A percentile compares a stretch with the other conserved stretches of the same genome.
phyloP scores from a whole-genome alignment of 192 early-diverging fungal species.

The Rhizoclosmatium globosum region DNA sequence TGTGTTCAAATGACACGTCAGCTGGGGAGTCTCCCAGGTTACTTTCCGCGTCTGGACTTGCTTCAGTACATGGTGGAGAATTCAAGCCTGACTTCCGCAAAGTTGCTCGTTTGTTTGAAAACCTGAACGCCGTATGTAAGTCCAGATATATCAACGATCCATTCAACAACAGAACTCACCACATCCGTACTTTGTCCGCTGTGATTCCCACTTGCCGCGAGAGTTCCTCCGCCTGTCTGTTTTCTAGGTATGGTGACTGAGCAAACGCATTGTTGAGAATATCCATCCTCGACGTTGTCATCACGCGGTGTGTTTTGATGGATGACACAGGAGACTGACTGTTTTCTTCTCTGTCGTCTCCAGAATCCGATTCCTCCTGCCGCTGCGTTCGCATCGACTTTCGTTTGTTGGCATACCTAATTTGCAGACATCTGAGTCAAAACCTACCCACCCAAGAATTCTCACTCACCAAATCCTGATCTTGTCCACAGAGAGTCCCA shows the following conservation, averaged over 20 bases:
- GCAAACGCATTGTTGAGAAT: background rate
- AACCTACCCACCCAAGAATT: background rate
- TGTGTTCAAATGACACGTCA: background rate
- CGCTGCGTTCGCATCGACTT: background rate
- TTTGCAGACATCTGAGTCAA: background rate
- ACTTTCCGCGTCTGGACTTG: no score
- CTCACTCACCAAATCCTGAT: background rate
- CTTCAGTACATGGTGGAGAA: no score
- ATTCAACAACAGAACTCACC: background rate
- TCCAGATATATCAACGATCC: background rate
- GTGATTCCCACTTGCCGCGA: background rate
- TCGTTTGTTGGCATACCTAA: conserved; percentile 15
- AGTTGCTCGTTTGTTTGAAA: background rate
- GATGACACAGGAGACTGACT: background rate
- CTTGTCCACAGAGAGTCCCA: background rate
- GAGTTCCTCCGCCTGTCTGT: background rate
- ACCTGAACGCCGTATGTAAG: background rate
- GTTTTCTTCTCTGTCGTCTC: background rate
- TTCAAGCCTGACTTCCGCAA: background rate
- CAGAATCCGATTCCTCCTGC: background rate
- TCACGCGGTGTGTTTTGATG: background rate
- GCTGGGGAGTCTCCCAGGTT: no score
- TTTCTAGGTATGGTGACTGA: background rate
- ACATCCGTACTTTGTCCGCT: background rate
- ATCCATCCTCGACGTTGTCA: background rate